Base-by-base conservation (phyloP, 2,329 filamentous ascomycete species). In the Aspergillus fischeri region DNA sequence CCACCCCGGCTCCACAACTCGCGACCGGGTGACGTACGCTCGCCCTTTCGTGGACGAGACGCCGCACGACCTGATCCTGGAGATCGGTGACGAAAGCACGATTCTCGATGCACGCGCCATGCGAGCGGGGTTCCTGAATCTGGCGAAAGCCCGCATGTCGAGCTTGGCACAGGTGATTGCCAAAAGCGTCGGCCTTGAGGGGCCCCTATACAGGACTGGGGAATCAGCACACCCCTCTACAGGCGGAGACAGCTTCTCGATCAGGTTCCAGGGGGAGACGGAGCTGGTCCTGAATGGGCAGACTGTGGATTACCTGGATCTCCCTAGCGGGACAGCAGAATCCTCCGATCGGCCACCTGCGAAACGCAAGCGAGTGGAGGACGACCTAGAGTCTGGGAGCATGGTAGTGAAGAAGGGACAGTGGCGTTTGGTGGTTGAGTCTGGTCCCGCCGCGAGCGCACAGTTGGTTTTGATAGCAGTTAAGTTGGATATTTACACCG, bases 31-130 rank as follows among this genome's bases (percentile, higher is more conserved):
- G 28, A 85, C 85, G 61, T 97, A 97, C 67, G 85, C 90, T 14
- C 86, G 93, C 5, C 93, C 93, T 0, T 95, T 88, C 67, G 86
- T 91, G n/a, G 92, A 97, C 71, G 86, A 90, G 53, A 80, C 80
- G 24, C 76, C 88, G 0, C 81, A 85, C 58, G 89, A 92, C 70
- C 81, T 97, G 24, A 81, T 97, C 27, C 77, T 97, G 2, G 91
- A 97, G 71, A 88, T 95, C 51, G 86, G 87, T 20, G 81, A 81
- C 48, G 88, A 91, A 65, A 80, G 80, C 53, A 89, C 85, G 2
- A 73, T 80, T 29, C 71, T 90, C 38, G 80, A 86, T 63, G 75
- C 83, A 52, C 66, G 68, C 49, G 71, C 70, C 14, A 80, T 84
- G 66, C 81, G 85, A 2, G 87, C 86, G 1, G 86, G 90, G 61